Percentiles rank a stretch among this genome's conserved stretches.
phyloP scores from a whole-genome alignment of 352 stramenopile genomes.

The Globisporangium cylindrosporum region DNA sequence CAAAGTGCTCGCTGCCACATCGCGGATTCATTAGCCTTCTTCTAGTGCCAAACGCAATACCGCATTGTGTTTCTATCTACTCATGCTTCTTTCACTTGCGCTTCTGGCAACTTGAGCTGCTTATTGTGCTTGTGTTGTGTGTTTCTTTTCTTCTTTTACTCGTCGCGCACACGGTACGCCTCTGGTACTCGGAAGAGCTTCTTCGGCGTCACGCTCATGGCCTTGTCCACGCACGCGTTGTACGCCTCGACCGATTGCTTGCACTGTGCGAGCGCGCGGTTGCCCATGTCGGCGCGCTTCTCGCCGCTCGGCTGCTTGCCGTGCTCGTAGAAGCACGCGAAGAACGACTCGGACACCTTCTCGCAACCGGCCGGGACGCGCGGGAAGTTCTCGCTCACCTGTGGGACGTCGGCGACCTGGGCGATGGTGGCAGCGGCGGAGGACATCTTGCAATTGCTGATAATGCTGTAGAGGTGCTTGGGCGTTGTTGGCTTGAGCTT shows the following conservation, averaged over 20 bases:
- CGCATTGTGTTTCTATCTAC: neutral
- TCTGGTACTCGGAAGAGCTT: constrained; percentile 82
- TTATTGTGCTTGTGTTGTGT: neutral
- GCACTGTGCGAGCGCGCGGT: constrained; percentile 60
- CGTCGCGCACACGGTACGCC: constrained; percentile 68
- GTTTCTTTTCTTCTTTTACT: constrained; percentile 13
- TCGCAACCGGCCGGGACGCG: constrained; percentile 71
- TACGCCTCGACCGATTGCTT: constrained; percentile 56
- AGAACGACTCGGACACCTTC: constrained; percentile 66
- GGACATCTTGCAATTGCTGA: constrained; percentile 10
- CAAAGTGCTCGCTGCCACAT: neutral
- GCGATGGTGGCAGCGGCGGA: constrained; percentile 5
- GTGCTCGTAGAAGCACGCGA: constrained; percentile 79
- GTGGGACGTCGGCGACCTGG: constrained; percentile 25
- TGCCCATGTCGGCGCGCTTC: constrained; percentile 60
- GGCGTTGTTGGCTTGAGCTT: neutral
- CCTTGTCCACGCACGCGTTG: constrained; percentile 71
- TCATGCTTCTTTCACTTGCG: neutral
- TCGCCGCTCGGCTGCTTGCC: constrained; percentile 64
- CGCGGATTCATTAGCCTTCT: neutral
- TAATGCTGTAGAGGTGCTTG: neutral
- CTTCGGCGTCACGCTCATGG: constrained; percentile 51
- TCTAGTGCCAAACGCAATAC: neutral
- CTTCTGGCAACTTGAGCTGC: neutral
- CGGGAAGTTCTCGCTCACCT: constrained; percentile 76